A percentile compares a stretch with the other conserved stretches of the same genome.
phyloP scores from a whole-genome alignment of 108 stramenopile genomes.

The Nannochloropsis salina region DNA sequence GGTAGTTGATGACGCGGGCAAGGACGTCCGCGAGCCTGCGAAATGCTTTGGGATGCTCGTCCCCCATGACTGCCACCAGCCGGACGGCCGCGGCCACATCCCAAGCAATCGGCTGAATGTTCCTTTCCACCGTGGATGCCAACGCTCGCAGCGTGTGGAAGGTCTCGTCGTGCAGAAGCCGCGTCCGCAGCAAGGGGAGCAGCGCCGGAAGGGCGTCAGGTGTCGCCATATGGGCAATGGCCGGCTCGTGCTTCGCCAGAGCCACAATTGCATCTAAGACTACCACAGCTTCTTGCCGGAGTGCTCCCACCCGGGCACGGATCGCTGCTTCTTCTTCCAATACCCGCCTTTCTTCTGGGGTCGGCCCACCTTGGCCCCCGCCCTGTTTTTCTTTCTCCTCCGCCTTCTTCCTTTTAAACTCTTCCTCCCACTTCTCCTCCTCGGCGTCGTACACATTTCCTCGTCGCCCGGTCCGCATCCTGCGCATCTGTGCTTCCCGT shows the following conservation, averaged over 20 bases:
- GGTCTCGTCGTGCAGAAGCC: constrained; percentile 25
- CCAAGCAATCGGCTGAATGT: constrained; percentile 21
- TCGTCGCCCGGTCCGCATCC: neutral
- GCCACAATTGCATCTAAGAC: constrained; percentile 26
- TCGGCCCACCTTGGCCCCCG: neutral
- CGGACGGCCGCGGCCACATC: constrained; percentile 32
- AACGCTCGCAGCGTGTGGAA: constrained; percentile 28
- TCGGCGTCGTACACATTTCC: neutral
- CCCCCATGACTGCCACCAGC: constrained; percentile 24
- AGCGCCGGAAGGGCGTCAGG: constrained; percentile 36
- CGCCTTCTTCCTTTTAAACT: neutral
- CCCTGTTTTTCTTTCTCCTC: constrained; percentile 3
- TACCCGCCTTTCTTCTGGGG: constrained; percentile 7
- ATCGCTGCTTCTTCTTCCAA: constrained; percentile 36
- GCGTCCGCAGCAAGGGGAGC: constrained; percentile 33
- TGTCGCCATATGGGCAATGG: constrained; percentile 25
- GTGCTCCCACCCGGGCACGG: constrained; percentile 22
- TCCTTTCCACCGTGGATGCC: constrained; percentile 27
- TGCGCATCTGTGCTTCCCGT: neutral
- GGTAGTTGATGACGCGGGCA: constrained; percentile 22
- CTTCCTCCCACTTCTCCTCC: constrained; percentile 15
- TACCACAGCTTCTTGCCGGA: constrained; percentile 26
- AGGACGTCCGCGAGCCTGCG: constrained; percentile 25
- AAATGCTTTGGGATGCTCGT: constrained; percentile 18
- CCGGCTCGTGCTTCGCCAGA: constrained; percentile 26